phyloP scores from a whole-genome alignment of 139 green algal species.

The Chlamydomonas sp. region DNA sequence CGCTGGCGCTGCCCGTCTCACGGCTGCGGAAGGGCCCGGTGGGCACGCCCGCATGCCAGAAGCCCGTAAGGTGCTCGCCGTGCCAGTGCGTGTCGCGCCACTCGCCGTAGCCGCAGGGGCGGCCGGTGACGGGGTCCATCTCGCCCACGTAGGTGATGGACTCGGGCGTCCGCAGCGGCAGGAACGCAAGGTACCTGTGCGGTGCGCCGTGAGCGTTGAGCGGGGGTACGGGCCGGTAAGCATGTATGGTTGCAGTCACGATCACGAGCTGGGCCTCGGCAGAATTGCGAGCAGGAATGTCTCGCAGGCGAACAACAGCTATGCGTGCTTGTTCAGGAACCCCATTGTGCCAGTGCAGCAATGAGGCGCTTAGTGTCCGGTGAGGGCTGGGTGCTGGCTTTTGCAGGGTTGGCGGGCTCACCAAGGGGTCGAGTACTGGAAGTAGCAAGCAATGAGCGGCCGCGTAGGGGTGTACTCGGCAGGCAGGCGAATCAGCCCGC shows the following conservation, averaged over 20 bases:
- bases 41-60: conserved; percentile 22
- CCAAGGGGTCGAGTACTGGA: conserved; percentile 20
- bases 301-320: too few species aligned
- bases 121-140: conserved; percentile 19
- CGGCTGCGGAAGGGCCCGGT: conserved; percentile 38
- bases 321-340: too few species aligned
- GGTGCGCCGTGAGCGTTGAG: too few species aligned
- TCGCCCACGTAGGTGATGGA: conserved; percentile 23
- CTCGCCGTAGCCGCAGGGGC: conserved; percentile 41
- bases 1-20: conserved; percentile 36
- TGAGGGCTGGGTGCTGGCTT: too few species aligned
- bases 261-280: too few species aligned
- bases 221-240: too few species aligned
- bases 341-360: conserved; percentile 7
- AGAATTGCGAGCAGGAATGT: too few species aligned
- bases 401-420: not conserved
- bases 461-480: conserved; percentile 8
- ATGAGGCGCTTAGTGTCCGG: too few species aligned
- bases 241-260: too few species aligned
- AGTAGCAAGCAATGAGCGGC: conserved; percentile 1
- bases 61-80: conserved; percentile 46
- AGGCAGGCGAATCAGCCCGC: not conserved
- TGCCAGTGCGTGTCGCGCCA: conserved; percentile 47
- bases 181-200: not conserved
- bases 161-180: too few species aligned